Percentiles rank a stretch among this genome's conserved stretches.
Evolutionary conservation across 495 filamentous ascomycete species (phyloP).

Genomic region (Lepidopterella palustris): DNA sequence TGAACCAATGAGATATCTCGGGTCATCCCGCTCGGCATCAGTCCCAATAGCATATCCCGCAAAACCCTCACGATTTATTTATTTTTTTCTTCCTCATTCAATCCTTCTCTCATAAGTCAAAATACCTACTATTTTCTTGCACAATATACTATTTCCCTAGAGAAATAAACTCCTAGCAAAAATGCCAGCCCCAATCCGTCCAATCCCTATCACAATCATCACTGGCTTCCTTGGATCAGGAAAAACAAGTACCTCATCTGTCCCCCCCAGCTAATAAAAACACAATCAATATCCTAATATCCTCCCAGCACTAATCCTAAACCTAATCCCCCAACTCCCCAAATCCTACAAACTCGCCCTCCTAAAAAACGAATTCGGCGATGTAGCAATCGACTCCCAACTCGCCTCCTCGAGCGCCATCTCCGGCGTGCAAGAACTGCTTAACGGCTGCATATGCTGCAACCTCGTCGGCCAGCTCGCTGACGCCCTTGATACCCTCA

Average conservation of each 20-base stretch:
- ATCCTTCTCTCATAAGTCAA: neutral
- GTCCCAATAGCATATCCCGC: neutral
- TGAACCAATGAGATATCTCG: neutral
- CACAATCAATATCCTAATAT: conserved; percentile 40
- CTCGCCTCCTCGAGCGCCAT: conserved; percentile 75
- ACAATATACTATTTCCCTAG: neutral
- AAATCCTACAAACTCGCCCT: conserved; percentile 77
- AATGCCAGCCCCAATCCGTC: neutral
- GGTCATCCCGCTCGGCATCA: neutral
- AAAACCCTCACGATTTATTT: neutral
- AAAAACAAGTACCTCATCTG: conserved; percentile 23
- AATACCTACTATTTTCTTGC: neutral
- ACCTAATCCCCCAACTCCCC: conserved; percentile 80
- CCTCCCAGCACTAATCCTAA: conserved; percentile 61
- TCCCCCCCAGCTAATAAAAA: neutral
- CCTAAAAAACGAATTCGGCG: conserved; percentile 96
- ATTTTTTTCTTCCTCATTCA: neutral
- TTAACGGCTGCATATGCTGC: conserved; percentile 97
- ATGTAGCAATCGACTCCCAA: conserved; percentile 86
- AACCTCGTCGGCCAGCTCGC: conserved; percentile 89
- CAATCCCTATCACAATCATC: conserved; percentile 1
- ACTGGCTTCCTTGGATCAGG: conserved; percentile 90
- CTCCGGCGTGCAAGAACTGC: conserved; percentile 81
- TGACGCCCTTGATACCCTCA: conserved; percentile 68
- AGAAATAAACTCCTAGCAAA: neutral